Conservation (phyloP, 768 basidiomycete species). For the Sarcodon sp. region DNA sequence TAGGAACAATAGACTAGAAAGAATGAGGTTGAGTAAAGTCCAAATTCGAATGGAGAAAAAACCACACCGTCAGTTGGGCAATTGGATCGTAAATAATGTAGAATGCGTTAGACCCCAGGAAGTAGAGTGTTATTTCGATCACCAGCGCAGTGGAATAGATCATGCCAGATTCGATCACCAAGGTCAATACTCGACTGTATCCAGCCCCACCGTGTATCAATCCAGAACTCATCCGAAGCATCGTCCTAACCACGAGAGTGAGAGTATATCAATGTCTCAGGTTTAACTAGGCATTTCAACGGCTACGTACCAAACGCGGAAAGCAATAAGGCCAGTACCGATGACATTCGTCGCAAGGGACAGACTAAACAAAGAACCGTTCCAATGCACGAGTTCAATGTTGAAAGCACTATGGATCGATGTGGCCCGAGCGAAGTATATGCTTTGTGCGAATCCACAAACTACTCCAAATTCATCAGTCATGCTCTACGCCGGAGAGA, state of each 20-base stretch:
- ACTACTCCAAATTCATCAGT: conserved; percentile 6
- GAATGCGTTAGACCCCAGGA: conserved; percentile 19
- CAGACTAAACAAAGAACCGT: conserved; percentile 21
- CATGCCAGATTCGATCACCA: conserved; percentile 19
- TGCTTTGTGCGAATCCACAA: conserved; percentile 19
- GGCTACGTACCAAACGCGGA: conserved; percentile 17
- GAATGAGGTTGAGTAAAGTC: not conserved
- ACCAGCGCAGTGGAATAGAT: conserved; percentile 20
- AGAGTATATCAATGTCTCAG: not conserved
- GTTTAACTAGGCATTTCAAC: not conserved
- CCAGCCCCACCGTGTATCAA: conserved; percentile 7
- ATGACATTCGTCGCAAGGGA: conserved; percentile 20
- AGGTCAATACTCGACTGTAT: conserved; percentile 15
- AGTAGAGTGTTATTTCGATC: conserved; percentile 21
- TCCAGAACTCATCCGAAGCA: conserved; percentile 11
- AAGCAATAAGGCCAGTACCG: conserved; percentile 19
- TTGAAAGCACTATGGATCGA: conserved; percentile 20
- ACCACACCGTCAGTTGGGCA: conserved; percentile 18
- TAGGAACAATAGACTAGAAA: conserved; percentile 16
- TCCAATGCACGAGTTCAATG: conserved; percentile 16
- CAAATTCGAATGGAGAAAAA: not conserved
- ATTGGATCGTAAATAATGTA: conserved; percentile 26
- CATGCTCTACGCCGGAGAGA: not conserved
- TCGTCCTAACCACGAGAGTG: conserved; percentile 7
- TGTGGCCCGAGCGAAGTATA: conserved; percentile 15